These are phyloP conservation scores for Phytopythium sindhum DNA, from an alignment of 352 stramenopile genomes.

Conservation along the genomic window DNA sequence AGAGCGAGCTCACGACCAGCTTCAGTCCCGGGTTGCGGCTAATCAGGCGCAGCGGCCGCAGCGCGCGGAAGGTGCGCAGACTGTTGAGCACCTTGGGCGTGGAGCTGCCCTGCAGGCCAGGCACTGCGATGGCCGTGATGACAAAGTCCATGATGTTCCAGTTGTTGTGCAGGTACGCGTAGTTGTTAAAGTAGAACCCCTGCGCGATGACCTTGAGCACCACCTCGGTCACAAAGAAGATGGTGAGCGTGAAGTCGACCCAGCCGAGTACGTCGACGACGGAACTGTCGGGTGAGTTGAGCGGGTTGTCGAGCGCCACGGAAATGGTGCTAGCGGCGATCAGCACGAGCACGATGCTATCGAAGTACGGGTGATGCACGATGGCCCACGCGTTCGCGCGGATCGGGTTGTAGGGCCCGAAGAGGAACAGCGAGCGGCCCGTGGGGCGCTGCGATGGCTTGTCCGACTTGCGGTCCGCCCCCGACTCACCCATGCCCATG, in stretches of 20 bases:
- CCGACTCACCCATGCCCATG: not conserved
- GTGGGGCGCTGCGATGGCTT: constrained; percentile 13
- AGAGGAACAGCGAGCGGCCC: constrained; percentile 29
- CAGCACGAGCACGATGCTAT: constrained; percentile 60
- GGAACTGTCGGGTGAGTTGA: constrained; percentile 37
- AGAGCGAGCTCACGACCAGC: constrained; percentile 84
- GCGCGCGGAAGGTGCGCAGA: constrained; percentile 55
- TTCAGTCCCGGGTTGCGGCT: constrained; percentile 71
- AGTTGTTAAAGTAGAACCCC: constrained; percentile 45
- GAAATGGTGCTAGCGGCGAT: constrained; percentile 61
- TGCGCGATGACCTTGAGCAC: constrained; percentile 75
- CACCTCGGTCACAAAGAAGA: constrained; percentile 75
- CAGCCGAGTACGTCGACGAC: constrained; percentile 24
- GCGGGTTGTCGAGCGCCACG: constrained; percentile 75
- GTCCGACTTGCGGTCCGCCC: not conserved
- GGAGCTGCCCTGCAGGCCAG: constrained; percentile 17
- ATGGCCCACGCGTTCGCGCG: constrained; percentile 36
- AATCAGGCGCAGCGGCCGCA: constrained; percentile 81
- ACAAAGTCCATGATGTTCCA: constrained; percentile 88
- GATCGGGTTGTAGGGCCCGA: constrained; percentile 27
- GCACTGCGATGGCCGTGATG: constrained; percentile 53
- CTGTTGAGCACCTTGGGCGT: constrained; percentile 40
- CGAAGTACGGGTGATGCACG: constrained; percentile 57
- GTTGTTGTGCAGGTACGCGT: constrained; percentile 66
- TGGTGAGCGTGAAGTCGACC: constrained; percentile 53